Base-by-base conservation (phyloP, 2,329 filamentous ascomycete species). In the Fusarium sarcochroum region DNA sequence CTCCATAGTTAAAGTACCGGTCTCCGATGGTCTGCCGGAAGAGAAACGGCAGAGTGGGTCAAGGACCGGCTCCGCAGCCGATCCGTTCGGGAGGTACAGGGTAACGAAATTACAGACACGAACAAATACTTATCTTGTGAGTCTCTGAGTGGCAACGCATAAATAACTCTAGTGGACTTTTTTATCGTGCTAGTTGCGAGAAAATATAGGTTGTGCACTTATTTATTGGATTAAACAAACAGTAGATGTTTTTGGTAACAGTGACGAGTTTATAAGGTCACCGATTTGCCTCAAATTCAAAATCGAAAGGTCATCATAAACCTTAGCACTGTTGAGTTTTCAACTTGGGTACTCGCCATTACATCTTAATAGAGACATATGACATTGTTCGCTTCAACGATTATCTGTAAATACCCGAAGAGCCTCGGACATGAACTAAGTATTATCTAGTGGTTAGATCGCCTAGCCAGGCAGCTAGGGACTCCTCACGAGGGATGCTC, bases 401-500 rank as follows among this genome's bases (percentile, higher is more conserved):
- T 30, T 10, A 30, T 30, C 10, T 30, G 27, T 30, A 30, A 13
- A 11, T 30, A 30, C 6, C 21, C 48, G 23, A 50, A 42, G 27
- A 56, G 48, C 48, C 34, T 56, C 38, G 25, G 23, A 17, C 13
- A 17, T 8, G 10, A 21, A 41, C 48, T 47, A 48, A 37, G 20
- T 20, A 25, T 25, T 34, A 11, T 27, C 10, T 27, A 30, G 27
- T 13, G 20, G 27, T 47, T 11, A 30, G 15, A 18, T 44, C 14
- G 4, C 32, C 27, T 48, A 21, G 11, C 42, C 10, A 27, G 32
- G 23, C 50, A 25, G 30, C 27, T 45, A 38, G 23, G 46, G n/a
- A 61, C 8, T 20, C 35, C 41, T 62, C 18, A 56, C 60, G 44
- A 63, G 40, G 49, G 48, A 58, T 32, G 32, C 25, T 63, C 47